A percentile compares a stretch with the other conserved stretches of the same genome.
phyloP scores from a whole-genome alignment of 2,329 filamentous ascomycete genomes.

The Diplodia intermedia region DNA sequence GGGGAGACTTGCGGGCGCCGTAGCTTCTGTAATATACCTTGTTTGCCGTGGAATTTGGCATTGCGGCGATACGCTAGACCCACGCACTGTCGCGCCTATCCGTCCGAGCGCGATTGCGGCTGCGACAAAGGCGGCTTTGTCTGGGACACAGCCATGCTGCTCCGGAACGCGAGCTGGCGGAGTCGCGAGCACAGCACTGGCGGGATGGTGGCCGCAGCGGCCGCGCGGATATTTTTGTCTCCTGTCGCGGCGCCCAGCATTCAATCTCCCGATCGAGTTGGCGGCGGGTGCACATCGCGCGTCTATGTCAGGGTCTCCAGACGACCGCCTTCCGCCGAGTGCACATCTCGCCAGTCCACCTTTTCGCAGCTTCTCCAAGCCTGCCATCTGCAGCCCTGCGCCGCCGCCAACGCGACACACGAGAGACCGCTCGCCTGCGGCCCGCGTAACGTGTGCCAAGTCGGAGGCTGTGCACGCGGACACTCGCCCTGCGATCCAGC shows the following conservation, averaged over 20 bases:
- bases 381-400: constrained; percentile 22
- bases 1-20: neutral
- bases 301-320: constrained; percentile 24
- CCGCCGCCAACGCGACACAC: constrained; percentile 9
- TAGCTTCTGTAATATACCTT: constrained; percentile 30
- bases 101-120: constrained; percentile 23
- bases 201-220: constrained; percentile 3
- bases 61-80: constrained; percentile 18
- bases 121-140: constrained; percentile 21
- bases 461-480: constrained; percentile 28
- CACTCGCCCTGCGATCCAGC: constrained; percentile 19
- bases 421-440: constrained; percentile 17
- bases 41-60: constrained; percentile 19
- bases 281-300: constrained; percentile 24
- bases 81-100: constrained; percentile 25
- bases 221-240: constrained; percentile 20
- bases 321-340: constrained; percentile 8
- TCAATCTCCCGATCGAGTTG: constrained; percentile 31
- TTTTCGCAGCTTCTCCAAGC: neutral
- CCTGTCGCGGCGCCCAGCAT: constrained; percentile 22
- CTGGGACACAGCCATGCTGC: constrained; percentile 11
- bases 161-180: constrained; percentile 5
- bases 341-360: constrained; percentile 1
- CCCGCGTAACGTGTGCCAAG: constrained; percentile 28
- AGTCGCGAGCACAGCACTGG: constrained; percentile 1